These are phyloP conservation scores for Nadsonia commutata DNA, from an alignment of 1,139 yeast genomes.

Conservation along the genomic window DNA sequence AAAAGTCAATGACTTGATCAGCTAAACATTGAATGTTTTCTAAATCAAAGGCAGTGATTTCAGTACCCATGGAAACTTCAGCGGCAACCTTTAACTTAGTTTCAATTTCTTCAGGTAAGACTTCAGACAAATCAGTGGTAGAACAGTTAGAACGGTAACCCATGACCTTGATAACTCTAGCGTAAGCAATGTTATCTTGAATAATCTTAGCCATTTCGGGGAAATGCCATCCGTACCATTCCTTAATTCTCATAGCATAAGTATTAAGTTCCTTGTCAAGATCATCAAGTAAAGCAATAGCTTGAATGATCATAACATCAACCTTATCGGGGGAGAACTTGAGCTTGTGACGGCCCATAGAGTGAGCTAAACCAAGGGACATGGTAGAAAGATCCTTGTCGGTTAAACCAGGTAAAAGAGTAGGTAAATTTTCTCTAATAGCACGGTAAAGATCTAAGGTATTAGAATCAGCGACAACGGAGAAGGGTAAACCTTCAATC, in stretches of 20 bases:
- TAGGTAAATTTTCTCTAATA: slow-evolving; percentile 85
- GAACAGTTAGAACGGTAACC: slow-evolving; percentile 86
- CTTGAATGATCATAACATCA: slow-evolving; percentile 97
- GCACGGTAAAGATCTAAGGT: slow-evolving; percentile 91
- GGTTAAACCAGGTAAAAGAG: slow-evolving; percentile 81
- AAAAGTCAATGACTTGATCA: slow-evolving; percentile 83
- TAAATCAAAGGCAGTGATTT: slow-evolving; percentile 78
- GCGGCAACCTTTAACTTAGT: slow-evolving; percentile 68
- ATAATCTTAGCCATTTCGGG: slow-evolving; percentile 98
- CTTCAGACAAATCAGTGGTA: slow-evolving; percentile 78
- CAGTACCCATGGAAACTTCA: slow-evolving; percentile 97
- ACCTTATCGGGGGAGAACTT: slow-evolving; percentile 96
- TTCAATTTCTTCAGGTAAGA: slow-evolving; percentile 63
- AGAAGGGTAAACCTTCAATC: slow-evolving; percentile 66
- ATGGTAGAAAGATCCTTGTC: slow-evolving; percentile 78
- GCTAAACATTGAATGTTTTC: slow-evolving; percentile 80
- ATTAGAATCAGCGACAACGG: slow-evolving; percentile 88
- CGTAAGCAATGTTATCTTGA: slow-evolving; percentile 82
- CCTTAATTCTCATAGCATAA: slow-evolving; percentile 92
- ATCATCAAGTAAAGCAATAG: slow-evolving; percentile 91
- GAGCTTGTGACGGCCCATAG: slow-evolving; percentile 93
- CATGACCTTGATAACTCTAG: slow-evolving; percentile 67
- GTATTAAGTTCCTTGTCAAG: slow-evolving; percentile 95
- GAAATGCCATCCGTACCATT: slow-evolving; percentile 99
- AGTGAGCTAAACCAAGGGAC: slow-evolving; percentile 88